phyloP scores from a whole-genome alignment of 78 protist genomes.

The Speleostelium caveatum region DNA sequence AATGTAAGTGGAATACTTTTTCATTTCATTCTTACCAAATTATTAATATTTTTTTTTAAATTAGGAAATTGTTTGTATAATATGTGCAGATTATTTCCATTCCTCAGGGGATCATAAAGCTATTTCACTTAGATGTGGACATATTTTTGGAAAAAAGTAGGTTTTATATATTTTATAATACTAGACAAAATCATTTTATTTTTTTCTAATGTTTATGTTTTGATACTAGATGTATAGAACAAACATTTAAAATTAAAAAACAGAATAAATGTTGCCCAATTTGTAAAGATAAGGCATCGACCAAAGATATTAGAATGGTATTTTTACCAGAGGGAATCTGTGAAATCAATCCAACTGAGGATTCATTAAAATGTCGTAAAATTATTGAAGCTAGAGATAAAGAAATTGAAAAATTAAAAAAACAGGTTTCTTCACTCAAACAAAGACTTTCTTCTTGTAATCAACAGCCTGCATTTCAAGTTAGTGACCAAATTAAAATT shows the following conservation, averaged over 20 bases:
- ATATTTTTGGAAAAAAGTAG: constrained; percentile 24
- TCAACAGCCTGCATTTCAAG: neutral
- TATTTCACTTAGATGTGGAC: constrained; percentile 33
- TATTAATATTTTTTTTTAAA: neutral
- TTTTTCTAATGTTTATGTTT: neutral
- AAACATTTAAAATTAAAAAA: no score
- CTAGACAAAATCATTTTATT: neutral
- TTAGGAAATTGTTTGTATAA: constrained; percentile 5
- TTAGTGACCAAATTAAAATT: no score
- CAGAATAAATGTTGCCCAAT: neutral
- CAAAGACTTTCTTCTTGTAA: neutral
- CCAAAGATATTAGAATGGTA: neutral
- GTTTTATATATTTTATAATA: no score
- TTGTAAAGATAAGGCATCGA: neutral
- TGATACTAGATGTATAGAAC: neutral
- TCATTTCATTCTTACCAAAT: neutral
- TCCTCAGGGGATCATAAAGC: constrained; percentile 11
- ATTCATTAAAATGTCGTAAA: constrained; percentile 6
- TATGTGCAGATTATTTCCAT: constrained; percentile 36
- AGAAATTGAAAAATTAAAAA: constrained; percentile 6
- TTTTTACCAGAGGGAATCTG: constrained; percentile 22
- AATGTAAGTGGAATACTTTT: neutral
- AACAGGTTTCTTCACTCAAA: neutral
- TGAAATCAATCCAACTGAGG: constrained; percentile 14
- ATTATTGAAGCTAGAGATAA: neutral